Conservation (phyloP, 116 monocot species). For the Cymodocea nodosa region DNA sequence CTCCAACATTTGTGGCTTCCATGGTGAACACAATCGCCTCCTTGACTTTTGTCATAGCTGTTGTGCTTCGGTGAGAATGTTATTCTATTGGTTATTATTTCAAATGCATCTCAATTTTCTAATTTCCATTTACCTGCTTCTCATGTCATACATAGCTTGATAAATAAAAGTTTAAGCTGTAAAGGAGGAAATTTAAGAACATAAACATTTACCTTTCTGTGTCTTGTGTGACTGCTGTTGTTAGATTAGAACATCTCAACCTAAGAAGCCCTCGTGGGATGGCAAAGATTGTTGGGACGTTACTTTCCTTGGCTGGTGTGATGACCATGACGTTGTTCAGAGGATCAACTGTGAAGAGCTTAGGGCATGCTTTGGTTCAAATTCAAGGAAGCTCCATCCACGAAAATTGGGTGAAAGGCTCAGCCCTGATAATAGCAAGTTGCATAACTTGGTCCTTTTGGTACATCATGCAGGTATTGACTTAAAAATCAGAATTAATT, state of each 20-base stretch:
- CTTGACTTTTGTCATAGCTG: constrained; percentile 74
- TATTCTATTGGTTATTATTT: not conserved
- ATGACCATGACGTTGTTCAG: constrained; percentile 82
- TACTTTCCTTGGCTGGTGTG: constrained; percentile 65
- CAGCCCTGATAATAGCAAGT: constrained; percentile 53
- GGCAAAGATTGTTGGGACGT: constrained; percentile 65
- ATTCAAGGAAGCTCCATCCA: constrained; percentile 45
- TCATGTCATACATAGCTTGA: too few species aligned
- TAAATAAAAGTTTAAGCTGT: too few species aligned
- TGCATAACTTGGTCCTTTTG: constrained; percentile 69
- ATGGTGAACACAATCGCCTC: constrained; percentile 75
- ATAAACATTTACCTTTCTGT: not conserved
- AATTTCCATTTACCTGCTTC: too few species aligned
- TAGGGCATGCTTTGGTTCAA: constrained; percentile 32
- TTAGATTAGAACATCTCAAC: constrained; percentile 56
- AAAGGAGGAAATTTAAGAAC: too few species aligned
- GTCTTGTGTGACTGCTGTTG: not conserved
- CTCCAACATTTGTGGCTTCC: constrained; percentile 62
- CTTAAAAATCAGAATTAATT: not conserved
- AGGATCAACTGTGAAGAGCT: constrained; percentile 35
- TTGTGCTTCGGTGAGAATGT: constrained; percentile 46
- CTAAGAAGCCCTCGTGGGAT: constrained; percentile 40
- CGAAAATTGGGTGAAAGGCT: constrained; percentile 62
- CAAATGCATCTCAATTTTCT: not conserved
- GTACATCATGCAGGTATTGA: constrained; percentile 84